These are phyloP conservation scores for Teunomyces stri DNA, from an alignment of 805 yeast species.

Conservation along the genomic window DNA sequence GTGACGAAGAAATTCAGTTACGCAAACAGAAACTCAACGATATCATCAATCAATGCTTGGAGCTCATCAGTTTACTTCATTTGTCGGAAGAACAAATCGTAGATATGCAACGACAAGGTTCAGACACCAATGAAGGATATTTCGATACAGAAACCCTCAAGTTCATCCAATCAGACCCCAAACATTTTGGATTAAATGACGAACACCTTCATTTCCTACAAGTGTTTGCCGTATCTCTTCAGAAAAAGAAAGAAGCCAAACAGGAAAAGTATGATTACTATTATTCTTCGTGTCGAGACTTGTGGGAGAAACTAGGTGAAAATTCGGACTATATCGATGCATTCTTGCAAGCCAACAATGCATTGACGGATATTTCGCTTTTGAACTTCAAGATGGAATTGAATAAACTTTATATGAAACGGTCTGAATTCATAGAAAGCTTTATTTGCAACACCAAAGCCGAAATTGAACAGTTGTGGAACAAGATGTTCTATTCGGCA, in stretches of 20 bases:
- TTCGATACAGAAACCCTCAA: slow-evolving; percentile 38
- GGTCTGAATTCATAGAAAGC: slow-evolving; percentile 62
- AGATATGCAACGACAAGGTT: slow-evolving; percentile 28
- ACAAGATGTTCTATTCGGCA: slow-evolving; percentile 54
- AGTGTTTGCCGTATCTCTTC: slow-evolving; percentile 30
- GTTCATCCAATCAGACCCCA: slow-evolving; percentile 35
- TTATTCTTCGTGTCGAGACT: slow-evolving; percentile 38
- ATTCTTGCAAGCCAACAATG: slow-evolving; percentile 46
- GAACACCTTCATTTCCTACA: slow-evolving; percentile 32
- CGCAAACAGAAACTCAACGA: slow-evolving; percentile 24
- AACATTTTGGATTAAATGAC: slow-evolving; percentile 38
- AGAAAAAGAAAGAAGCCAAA: slow-evolving; percentile 29
- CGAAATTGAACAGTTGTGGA: slow-evolving; percentile 63
- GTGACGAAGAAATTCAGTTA: slow-evolving; percentile 22
- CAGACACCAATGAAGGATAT: slow-evolving; percentile 24
- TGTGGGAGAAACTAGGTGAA: slow-evolving; percentile 61
- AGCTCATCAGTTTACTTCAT: slow-evolving; percentile 24
- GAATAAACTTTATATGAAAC: slow-evolving; percentile 54
- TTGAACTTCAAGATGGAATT: slow-evolving; percentile 54
- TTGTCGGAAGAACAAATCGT: slow-evolving; percentile 32
- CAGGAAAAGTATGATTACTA: slow-evolving; percentile 37
- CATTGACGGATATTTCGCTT: slow-evolving; percentile 48
- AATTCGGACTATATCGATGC: slow-evolving; percentile 35
- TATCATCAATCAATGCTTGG: slow-evolving; percentile 24
- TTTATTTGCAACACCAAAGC: slow-evolving; percentile 62